Evolutionary conservation across 257 asterid genomes (phyloP).

Genomic region (Penstemon eatonii): DNA sequence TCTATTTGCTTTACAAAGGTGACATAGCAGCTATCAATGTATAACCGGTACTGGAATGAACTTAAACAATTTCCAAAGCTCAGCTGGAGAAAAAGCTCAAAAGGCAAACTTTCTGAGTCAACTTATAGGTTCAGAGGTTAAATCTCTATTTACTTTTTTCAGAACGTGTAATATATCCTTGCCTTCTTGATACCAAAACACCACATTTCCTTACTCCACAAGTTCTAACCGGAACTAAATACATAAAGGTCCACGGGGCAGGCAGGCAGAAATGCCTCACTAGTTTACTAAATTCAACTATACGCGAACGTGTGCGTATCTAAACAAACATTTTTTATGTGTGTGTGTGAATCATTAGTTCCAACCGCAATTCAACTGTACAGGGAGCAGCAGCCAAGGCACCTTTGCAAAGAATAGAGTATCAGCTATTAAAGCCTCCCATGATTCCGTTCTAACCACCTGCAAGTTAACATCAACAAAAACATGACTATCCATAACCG

Average conservation of each 20-base stretch:
- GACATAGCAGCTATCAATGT: not conserved
- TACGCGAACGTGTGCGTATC: not conserved
- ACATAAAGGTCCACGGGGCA: not conserved
- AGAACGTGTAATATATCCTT: not conserved
- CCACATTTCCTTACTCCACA: not conserved
- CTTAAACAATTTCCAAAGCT: constrained; percentile 4
- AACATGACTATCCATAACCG: constrained; percentile 2
- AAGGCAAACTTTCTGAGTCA: not conserved
- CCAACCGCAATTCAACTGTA: not conserved
- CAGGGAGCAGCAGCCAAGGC: constrained; percentile 20
- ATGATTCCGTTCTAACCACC: constrained; percentile 81
- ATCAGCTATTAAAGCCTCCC: constrained; percentile 76
- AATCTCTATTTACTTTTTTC: not conserved
- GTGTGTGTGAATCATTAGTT: not conserved
- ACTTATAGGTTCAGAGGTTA: not conserved
- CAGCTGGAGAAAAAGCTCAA: constrained; percentile 3
- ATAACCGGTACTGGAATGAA: not conserved
- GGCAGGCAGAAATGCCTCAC: not conserved
- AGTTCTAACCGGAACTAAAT: not conserved
- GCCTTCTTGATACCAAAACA: constrained; percentile 12
- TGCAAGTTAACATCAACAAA: constrained; percentile 38
- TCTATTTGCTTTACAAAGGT: constrained; percentile 13
- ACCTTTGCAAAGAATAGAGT: constrained; percentile 80
- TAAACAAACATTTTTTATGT: not conserved
- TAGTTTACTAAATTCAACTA: constrained; percentile 5